Base-by-base conservation (phyloP, 441 rosid genomes). In the Euphorbia schlechtendalii region DNA sequence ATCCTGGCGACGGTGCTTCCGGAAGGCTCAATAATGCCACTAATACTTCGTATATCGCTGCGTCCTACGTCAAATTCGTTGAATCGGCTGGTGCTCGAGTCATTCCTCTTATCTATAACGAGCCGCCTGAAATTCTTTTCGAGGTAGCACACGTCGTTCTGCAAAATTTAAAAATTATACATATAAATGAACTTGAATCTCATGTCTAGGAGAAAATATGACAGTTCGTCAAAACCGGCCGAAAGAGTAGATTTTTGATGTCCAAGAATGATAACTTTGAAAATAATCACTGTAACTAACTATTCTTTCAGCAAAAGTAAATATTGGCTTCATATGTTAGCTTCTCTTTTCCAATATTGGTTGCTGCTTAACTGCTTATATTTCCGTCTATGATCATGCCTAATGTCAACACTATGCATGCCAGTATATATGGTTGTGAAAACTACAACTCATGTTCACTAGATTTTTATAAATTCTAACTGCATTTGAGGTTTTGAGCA, bases 41-140 rank as follows among this genome's bases (percentile, higher is more conserved):
- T 0, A 71, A 70, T 56, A 77, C 81, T 14, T 86, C 96, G n/a
- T 84, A 78, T 67, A 84, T 92, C 25, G 88, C 96, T 0, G 92
- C 98, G 4, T 92, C 98, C 30, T 92, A 92, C 52, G 96, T 89
- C 59, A 92, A 92, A 83, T 82, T 89, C 28, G 96, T 84, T 21
- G 98, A 92, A 74, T 83, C 90, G 5, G 96, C 90, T 12, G 96
- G 98, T 5, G 96, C 96, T 55, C 87, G 96, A 2, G 94, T 89
- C n/a, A 85, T 92, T 52, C 96, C 98, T 9, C 83, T 92, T 27
- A 88, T 89, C 41, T 92, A 81, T 46, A 92, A 80, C 65, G 92
- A 89, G 53, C 90, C 90, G 0, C 77, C 61, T 13, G 85, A 90
- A 36, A 49, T 82, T 56, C 88, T 92, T 17, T 80, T 80, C 14